Evolutionary conservation across 768 basidiomycete species (phyloP), one percentile per base, ranked within the genome.

Genomic region (Megacollybia marginata): DNA sequence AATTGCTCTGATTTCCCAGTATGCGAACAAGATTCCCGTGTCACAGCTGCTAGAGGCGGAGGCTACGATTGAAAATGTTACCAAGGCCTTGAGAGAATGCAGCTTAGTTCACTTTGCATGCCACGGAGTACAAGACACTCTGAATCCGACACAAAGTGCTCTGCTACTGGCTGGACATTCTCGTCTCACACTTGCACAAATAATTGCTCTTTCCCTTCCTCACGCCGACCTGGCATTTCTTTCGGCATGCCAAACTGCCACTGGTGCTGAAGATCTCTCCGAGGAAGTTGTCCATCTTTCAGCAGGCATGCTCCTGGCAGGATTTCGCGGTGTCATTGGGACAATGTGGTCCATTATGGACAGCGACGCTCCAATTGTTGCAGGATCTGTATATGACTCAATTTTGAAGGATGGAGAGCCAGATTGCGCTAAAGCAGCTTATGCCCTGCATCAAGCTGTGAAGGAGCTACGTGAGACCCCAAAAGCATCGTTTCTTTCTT

Each of bases 271-370:
- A 57, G 63, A 52, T 47, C 63, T 60, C 0, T 45, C 59, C 0
- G 57, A 62, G 2, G 67, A 69, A 36, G 59, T 57, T 0, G 54
- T 75, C 8, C 72, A 75, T 59, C 53, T 76, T 2, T 68, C 75
- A 0, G 70, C 67, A 1, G 71, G 68, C 3, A 69, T 75, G 67
- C 52, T 69, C 44, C 62, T 8, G 69, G 23, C 23, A 6, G 23
- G 23, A 28, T 28, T 28, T 28, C 23, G 23, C 6, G 23, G 23
- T 28, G 23, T 68, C 2, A 59, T 75, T 18, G 73, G 59, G 5
- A 75, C 74, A 16, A 63, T 75, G 69, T 74, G 73, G 73, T 64
- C 63, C 9, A 68, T 72, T 36, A 52, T 51, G 13, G 74, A 76
- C 50, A 50, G 53, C 1, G 61, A 68, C 50, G 74, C 64, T 4